Base-by-base conservation (phyloP, 2,329 filamentous ascomycete genomes). In the Hirsutella rhossiliensis region DNA sequence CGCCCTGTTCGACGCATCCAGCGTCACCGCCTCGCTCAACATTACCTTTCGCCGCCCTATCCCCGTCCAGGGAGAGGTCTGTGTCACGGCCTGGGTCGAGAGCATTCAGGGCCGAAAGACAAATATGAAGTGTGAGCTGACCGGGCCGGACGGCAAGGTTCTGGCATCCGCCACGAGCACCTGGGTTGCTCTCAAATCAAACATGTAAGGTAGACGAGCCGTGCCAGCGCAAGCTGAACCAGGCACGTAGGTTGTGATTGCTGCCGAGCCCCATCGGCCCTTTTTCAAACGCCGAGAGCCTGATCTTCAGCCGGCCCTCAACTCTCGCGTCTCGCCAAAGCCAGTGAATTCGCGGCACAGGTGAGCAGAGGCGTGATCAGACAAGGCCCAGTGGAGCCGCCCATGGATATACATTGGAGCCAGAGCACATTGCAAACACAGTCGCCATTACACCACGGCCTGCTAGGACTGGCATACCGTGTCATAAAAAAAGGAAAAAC, bases 41-140 rank as follows among this genome's bases (percentile, higher is more conserved):
- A 57, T 65, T 5, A 59, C 55, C 34, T 66, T 61, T 38, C 29
- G 62, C 28, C 59, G 52, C 42, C 60, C 59, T 2, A 54, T 64
- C 1, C 48, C 52, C 1, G 55, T 56, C 3, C 55, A 58, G 7
- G 51, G 49, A 4, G 56, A 58, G 6, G 43, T 67, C 9, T 52
- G 55, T 11, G 58, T 60, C 12, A 58, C 54, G 6, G 56, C 59
- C 3, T 56, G 53, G 48, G 50, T 62, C 20, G 61, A 60, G 39
- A 48, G 55, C 11, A 55, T 57, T 1, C 52, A 60, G 5, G 62
- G 60, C 1, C 54, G 64, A 29, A 67, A 63, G 50, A 55, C 56
- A 5, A 51, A 44, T 13, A 48, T 66, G 12, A 48, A 45, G 15
- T 56, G 57, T 13, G 53, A 60, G 38, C 32, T 67, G 3, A 56